Evolutionary conservation across 192 early-diverging fungal genomes (phyloP).

Genomic region (Linnemannia exigua): DNA sequence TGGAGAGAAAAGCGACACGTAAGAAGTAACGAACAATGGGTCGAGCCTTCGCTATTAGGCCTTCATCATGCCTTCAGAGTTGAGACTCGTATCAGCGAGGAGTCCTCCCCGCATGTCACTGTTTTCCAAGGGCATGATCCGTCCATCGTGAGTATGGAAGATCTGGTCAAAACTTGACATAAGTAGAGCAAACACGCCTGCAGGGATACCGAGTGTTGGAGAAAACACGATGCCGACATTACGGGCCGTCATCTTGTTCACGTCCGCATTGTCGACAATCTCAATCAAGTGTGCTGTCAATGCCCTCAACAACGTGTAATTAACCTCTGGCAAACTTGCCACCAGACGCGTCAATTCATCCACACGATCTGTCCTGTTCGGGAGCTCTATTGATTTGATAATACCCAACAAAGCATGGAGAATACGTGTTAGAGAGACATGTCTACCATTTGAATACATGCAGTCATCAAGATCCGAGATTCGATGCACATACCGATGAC

Average conservation of each 20-base stretch:
- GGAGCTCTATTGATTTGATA: constrained; percentile 68
- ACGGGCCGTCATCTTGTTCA: constrained; percentile 95
- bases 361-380: constrained; percentile 85
- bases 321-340: constrained; percentile 82
- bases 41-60: neutral
- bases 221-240: constrained; percentile 98
- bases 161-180: constrained; percentile 92
- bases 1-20: neutral
- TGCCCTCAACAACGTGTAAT: constrained; percentile 91
- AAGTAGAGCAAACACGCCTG: constrained; percentile 92
- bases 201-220: constrained; percentile 94
- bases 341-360: constrained; percentile 86
- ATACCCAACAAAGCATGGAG: neutral
- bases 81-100: constrained; percentile 4
- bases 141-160: constrained; percentile 81
- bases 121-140: constrained; percentile 58
- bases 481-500: constrained; percentile 73
- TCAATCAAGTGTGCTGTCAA: constrained; percentile 92
- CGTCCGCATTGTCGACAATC: constrained; percentile 85
- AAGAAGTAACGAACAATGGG: too few species aligned
- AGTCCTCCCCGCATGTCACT: neutral
- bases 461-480: neutral
- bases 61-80: constrained; percentile 19
- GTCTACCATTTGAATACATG: neutral
- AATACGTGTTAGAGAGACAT: neutral